Percentiles rank a stretch among this genome's conserved stretches.
Conservation (phyloP, 208 protist species). For the Trypanosoma melophagium region DNA sequence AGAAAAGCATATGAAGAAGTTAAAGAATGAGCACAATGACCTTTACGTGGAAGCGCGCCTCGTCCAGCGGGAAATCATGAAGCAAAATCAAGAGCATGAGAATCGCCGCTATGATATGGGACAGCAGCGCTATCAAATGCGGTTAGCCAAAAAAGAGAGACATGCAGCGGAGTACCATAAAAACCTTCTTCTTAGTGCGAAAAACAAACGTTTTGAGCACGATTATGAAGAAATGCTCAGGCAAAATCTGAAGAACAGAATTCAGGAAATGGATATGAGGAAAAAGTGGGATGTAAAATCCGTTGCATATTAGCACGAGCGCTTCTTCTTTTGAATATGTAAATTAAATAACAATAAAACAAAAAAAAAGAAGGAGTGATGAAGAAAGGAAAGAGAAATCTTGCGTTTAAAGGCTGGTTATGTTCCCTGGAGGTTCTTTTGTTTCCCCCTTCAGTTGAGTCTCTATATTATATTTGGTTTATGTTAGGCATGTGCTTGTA, state of each 20-base stretch:
- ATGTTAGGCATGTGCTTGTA: too few species aligned
- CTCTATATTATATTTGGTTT: too few species aligned
- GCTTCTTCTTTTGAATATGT: background rate
- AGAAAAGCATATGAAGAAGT: conserved; percentile 17
- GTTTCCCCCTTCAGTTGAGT: background rate
- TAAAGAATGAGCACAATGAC: conserved; percentile 14
- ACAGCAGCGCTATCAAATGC: conserved; percentile 7
- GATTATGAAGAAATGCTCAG: conserved; percentile 37
- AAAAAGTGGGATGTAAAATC: conserved; percentile 35
- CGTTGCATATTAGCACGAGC: background rate
- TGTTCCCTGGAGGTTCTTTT: background rate
- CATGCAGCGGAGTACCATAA: conserved; percentile 18
- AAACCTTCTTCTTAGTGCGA: conserved; percentile 8
- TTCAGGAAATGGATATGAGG: conserved; percentile 32
- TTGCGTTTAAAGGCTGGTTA: background rate
- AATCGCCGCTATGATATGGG: conserved; percentile 24
- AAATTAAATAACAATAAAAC: conserved; percentile 3
- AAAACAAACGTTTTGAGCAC: conserved; percentile 32
- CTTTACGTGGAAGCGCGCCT: conserved; percentile 14
- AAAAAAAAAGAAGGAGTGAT: background rate
- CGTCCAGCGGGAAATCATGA: conserved; percentile 17
- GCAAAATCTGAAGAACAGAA: conserved; percentile 21
- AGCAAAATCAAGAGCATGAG: conserved; percentile 22
- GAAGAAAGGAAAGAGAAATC: background rate
- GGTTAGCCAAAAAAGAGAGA: conserved; percentile 15